phyloP scores from a whole-genome alignment of 495 filamentous ascomycete genomes.

The Tetracladium marchalianum region DNA sequence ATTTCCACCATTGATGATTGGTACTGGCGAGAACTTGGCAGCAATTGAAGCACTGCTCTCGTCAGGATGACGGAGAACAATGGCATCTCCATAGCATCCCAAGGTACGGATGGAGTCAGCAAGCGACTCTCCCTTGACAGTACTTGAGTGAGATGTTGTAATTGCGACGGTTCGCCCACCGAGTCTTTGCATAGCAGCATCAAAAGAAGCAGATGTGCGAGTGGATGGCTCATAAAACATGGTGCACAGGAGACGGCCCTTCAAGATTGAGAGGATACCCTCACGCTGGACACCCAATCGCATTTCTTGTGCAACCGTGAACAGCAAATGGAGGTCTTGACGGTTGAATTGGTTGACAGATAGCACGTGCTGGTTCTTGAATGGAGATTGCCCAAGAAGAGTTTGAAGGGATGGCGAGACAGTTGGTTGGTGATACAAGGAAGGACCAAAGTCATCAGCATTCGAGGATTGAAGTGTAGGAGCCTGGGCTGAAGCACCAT shows the following conservation, averaged over 20 bases:
- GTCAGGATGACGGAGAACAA: slow-evolving; percentile 86
- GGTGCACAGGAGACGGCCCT: slow-evolving; percentile 73
- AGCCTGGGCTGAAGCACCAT: slow-evolving; percentile 7
- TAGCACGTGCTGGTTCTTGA: slow-evolving; percentile 78
- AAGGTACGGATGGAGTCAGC: slow-evolving; percentile 91
- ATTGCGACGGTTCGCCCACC: slow-evolving; percentile 76
- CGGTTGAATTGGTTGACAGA: slow-evolving; percentile 85
- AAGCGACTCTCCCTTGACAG: slow-evolving; percentile 85
- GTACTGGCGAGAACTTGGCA: slow-evolving; percentile 75
- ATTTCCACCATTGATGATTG: slow-evolving; percentile 95
- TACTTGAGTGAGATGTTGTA: slow-evolving; percentile 68
- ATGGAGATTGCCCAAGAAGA: slow-evolving; percentile 67
- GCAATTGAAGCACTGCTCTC: slow-evolving; percentile 68
- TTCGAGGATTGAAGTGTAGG: slow-evolving; percentile 14
- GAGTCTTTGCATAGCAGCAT: slow-evolving; percentile 94
- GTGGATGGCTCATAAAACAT: slow-evolving; percentile 98
- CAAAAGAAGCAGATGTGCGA: slow-evolving; percentile 90
- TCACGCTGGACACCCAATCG: slow-evolving; percentile 82
- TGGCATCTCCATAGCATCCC: slow-evolving; percentile 85
- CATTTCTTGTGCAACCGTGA: slow-evolving; percentile 96
- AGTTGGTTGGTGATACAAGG: slow-evolving; percentile 26
- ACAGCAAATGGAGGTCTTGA: slow-evolving; percentile 79
- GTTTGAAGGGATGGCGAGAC: slow-evolving; percentile 52
- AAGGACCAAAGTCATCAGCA: slow-evolving; percentile 40
- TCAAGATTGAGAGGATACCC: slow-evolving; percentile 78